A percentile compares a stretch with the other conserved stretches of the same genome.
phyloP scores from a whole-genome alignment of 257 asterid species.

The Capsicum pubescens region DNA sequence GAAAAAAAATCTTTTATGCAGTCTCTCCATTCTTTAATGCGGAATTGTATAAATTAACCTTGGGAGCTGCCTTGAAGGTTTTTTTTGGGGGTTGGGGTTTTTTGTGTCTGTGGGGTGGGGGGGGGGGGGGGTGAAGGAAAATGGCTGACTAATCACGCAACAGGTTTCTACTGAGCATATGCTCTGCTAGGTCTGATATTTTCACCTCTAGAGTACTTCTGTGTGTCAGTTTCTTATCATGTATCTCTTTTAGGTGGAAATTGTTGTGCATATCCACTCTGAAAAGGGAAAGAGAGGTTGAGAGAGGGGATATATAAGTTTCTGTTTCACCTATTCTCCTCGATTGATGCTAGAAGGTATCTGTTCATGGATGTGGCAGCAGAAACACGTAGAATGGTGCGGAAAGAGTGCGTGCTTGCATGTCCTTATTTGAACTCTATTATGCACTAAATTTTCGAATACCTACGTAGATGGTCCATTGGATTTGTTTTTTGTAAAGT shows the following conservation, averaged over 20 bases:
- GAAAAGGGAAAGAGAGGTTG: not conserved
- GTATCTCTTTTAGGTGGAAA: not conserved
- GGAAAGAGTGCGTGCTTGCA: not conserved
- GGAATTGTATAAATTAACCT: not conserved
- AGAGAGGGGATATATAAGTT: not conserved
- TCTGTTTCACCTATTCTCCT: not conserved
- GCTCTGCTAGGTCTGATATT: not conserved
- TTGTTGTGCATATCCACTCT: not conserved
- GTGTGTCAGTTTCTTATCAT: not conserved
- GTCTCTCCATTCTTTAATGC: not conserved
- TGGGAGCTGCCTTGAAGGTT: not conserved
- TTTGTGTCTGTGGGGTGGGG: not conserved
- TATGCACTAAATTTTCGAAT: not conserved
- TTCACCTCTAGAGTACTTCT: slow-evolving; percentile 11
- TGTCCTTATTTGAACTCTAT: slow-evolving; percentile 11
- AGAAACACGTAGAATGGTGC: not conserved
- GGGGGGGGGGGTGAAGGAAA: not conserved
- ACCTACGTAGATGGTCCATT: not conserved
- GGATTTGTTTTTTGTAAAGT: not conserved
- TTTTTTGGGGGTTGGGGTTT: no score
- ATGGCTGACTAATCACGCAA: not conserved
- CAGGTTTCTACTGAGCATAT: not conserved
- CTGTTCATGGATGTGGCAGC: not conserved
- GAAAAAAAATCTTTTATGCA: not conserved
- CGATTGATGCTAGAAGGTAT: not conserved